Conservation (phyloP, 2,329 filamentous ascomycete species). For the Fulvia fulva region DNA sequence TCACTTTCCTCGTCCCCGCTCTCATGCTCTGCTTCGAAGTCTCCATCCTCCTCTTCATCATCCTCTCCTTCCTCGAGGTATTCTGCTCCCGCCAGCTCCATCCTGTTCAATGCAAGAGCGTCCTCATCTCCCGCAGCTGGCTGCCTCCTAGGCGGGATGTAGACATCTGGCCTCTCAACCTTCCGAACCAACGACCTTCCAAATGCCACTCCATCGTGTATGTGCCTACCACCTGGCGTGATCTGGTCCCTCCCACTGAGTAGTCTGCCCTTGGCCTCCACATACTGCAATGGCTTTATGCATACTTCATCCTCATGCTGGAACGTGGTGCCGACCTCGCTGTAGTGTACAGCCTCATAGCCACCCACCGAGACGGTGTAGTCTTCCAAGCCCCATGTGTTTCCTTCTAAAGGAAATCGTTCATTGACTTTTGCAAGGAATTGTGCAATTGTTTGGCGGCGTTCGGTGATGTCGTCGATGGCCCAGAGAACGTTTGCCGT, state of each 20-base stretch:
- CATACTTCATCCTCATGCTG: slow-evolving; percentile 80
- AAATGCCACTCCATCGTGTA: slow-evolving; percentile 82
- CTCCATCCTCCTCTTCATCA: slow-evolving; percentile 20
- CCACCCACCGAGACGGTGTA: slow-evolving; percentile 75
- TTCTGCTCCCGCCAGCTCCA: slow-evolving; percentile 41
- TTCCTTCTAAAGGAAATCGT: slow-evolving; percentile 73
- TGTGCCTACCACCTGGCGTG: slow-evolving; percentile 68
- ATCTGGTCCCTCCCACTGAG: slow-evolving; percentile 80
- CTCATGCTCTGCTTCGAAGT: slow-evolving; percentile 17
- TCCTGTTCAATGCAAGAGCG: slow-evolving; percentile 38
- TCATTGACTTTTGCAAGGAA: slow-evolving; percentile 76
- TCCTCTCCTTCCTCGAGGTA: slow-evolving; percentile 22
- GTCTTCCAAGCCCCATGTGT: slow-evolving; percentile 82
- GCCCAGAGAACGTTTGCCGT: slow-evolving; percentile 70
- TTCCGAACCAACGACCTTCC: slow-evolving; percentile 66
- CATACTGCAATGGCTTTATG: slow-evolving; percentile 71
- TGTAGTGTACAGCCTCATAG: slow-evolving; percentile 87
- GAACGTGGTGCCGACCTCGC: slow-evolving; percentile 64
- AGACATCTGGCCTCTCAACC: slow-evolving; percentile 38
- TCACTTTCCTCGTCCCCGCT: slow-evolving; percentile 17
- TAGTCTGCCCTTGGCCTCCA: slow-evolving; percentile 68
- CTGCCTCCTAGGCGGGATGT: slow-evolving; percentile 30
- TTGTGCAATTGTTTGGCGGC: slow-evolving; percentile 60
- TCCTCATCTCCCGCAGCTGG: slow-evolving; percentile 38
- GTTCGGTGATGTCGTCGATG: slow-evolving; percentile 40